These are phyloP conservation scores for Candida caryicola DNA, from an alignment of 805 yeast species.

Conservation along the genomic window DNA sequence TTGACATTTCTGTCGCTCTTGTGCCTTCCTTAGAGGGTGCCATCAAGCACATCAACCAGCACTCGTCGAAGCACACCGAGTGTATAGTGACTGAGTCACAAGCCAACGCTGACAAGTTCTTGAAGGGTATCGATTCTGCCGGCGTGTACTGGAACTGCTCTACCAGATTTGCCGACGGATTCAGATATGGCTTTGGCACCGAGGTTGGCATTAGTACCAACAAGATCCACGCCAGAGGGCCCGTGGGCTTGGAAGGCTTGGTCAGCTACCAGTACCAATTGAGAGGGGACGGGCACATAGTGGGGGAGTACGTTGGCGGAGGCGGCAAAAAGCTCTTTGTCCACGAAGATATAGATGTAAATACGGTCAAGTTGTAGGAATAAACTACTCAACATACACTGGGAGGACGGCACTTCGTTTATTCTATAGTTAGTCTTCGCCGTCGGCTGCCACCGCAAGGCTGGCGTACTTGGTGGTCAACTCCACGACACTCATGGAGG, in stretches of 20 bases:
- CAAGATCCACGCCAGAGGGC: conserved; percentile 97
- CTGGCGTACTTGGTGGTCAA: background rate
- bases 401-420: no score
- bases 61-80: conserved; percentile 96
- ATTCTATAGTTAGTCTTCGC: no score
- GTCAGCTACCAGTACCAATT: conserved; percentile 94
- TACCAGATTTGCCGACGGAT: conserved; percentile 97
- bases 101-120: conserved; percentile 67
- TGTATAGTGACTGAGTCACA: conserved; percentile 79
- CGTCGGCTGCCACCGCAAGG: background rate
- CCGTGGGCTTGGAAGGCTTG: conserved; percentile 95
- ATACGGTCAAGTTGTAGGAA: background rate
- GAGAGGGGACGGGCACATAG: conserved; percentile 91
- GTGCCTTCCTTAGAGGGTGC: conserved; percentile 65
- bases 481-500: background rate
- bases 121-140: conserved; percentile 87
- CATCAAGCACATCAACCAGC: conserved; percentile 79
- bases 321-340: conserved; percentile 81
- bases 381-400: no score
- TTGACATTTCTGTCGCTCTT: conserved; percentile 74
- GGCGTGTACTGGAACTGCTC: conserved; percentile 98
- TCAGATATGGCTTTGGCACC: conserved; percentile 97
- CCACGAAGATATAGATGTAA: conserved; percentile 53
- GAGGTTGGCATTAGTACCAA: conserved; percentile 98
- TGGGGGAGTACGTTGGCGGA: conserved; percentile 86